Evolutionary conservation across 805 yeast species (phyloP).

Genomic region (Alloascoidea africana): DNA sequence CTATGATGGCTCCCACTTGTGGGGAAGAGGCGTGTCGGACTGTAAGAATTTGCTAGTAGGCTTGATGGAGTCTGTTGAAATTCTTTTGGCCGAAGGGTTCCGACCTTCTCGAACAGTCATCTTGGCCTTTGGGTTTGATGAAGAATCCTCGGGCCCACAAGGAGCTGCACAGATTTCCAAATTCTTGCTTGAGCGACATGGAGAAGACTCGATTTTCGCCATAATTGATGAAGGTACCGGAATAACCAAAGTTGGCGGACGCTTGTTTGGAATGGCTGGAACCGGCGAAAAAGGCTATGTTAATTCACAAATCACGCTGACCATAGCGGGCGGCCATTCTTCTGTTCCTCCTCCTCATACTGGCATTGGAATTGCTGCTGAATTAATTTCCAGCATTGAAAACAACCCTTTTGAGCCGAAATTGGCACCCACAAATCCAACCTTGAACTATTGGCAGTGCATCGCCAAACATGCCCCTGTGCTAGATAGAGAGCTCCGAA

Average conservation of each 20-base stretch:
- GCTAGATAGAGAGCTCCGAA: constrained; percentile 14
- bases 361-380: constrained; percentile 57
- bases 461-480: constrained; percentile 33
- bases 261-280: constrained; percentile 35
- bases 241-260: constrained; percentile 23
- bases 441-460: constrained; percentile 42
- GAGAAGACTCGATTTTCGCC: constrained; percentile 41
- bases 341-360: constrained; percentile 76
- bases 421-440: constrained; percentile 42
- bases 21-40: constrained; percentile 60
- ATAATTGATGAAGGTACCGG: constrained; percentile 64
- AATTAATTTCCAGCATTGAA: constrained; percentile 42
- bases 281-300: constrained; percentile 51
- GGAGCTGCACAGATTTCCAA: constrained; percentile 21
- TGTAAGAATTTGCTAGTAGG: constrained; percentile 51
- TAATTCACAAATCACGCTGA: constrained; percentile 30
- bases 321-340: constrained; percentile 67
- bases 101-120: constrained; percentile 42
- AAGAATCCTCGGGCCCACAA: constrained; percentile 46
- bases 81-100: constrained; percentile 31
- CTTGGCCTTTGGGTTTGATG: constrained; percentile 60
- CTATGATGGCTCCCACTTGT: constrained; percentile 41
- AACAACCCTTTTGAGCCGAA: constrained; percentile 32
- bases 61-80: constrained; percentile 48
- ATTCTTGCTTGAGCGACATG: constrained; percentile 36